Conservation (phyloP, 2,329 filamentous ascomycete genomes). For the Reticulascus tulasneorum region DNA sequence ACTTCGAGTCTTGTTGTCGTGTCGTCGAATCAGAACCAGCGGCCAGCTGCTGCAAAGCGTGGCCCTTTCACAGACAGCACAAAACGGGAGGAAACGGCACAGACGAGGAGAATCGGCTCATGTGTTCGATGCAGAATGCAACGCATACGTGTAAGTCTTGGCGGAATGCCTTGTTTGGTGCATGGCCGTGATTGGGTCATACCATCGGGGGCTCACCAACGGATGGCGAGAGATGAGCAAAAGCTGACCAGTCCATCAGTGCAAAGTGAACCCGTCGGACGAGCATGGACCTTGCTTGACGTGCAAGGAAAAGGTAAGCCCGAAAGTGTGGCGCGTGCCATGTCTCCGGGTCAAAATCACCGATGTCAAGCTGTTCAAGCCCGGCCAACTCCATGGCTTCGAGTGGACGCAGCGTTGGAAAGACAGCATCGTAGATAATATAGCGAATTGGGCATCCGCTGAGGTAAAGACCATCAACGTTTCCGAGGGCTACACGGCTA, state of each 20-base stretch:
- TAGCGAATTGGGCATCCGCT: slow-evolving; percentile 50
- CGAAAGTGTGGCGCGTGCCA: slow-evolving; percentile 49
- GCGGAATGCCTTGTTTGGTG: not conserved
- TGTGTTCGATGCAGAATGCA: slow-evolving; percentile 61
- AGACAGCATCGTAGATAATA: slow-evolving; percentile 47
- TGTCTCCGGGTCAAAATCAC: slow-evolving; percentile 60
- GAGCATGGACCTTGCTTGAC: slow-evolving; percentile 46
- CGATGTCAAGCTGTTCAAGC: slow-evolving; percentile 55
- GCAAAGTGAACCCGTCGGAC: slow-evolving; percentile 45
- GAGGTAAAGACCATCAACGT: slow-evolving; percentile 48
- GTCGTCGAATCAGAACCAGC: slow-evolving; percentile 27
- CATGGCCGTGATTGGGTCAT: too few relatives aligned
- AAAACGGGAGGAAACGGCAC: slow-evolving; percentile 50
- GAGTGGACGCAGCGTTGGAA: slow-evolving; percentile 60
- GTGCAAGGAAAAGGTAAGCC: slow-evolving; percentile 45
- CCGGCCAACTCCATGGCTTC: slow-evolving; percentile 52
- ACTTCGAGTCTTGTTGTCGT: slow-evolving; percentile 25
- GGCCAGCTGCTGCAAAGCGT: slow-evolving; percentile 35
- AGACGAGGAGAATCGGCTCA: slow-evolving; percentile 54
- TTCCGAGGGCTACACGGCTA: slow-evolving; percentile 51
- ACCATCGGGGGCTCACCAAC: not conserved
- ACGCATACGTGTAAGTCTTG: slow-evolving; percentile 50
- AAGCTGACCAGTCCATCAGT: slow-evolving; percentile 35
- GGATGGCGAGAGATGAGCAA: not conserved
- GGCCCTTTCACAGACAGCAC: slow-evolving; percentile 53